These are phyloP conservation scores for Pythium biforme DNA, from an alignment of 352 stramenopile genomes.

Conservation along the genomic window DNA sequence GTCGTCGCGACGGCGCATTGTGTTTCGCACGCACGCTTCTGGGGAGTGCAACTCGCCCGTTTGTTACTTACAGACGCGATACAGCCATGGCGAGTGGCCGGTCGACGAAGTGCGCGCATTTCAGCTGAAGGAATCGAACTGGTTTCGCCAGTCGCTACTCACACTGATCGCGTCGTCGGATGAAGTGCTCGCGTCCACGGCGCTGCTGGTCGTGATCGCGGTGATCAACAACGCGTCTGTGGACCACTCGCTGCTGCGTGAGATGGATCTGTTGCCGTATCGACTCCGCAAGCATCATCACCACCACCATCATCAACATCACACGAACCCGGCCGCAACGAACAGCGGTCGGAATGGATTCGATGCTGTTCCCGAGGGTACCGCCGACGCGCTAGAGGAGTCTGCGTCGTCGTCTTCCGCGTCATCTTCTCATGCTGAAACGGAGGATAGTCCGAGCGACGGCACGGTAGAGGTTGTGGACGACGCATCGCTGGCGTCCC, in stretches of 20 bases:
- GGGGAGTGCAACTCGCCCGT: slow-evolving; percentile 56
- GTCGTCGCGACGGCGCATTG: slow-evolving; percentile 18
- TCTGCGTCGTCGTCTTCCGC: slow-evolving; percentile 15
- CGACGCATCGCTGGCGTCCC: background rate
- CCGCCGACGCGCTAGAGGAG: slow-evolving; percentile 7
- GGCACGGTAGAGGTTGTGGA: slow-evolving; percentile 6
- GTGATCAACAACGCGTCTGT: slow-evolving; percentile 64
- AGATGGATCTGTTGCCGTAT: slow-evolving; percentile 60
- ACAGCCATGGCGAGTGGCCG: slow-evolving; percentile 76
- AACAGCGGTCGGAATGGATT: background rate
- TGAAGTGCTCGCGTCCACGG: slow-evolving; percentile 58
- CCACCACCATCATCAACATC: slow-evolving; percentile 29
- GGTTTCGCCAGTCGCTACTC: slow-evolving; percentile 62
- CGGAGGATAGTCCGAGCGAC: slow-evolving; percentile 18
- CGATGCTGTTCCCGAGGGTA: background rate
- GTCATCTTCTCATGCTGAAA: slow-evolving; percentile 18
- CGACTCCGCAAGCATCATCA: slow-evolving; percentile 37
- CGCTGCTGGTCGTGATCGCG: slow-evolving; percentile 56
- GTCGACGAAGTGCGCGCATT: slow-evolving; percentile 68
- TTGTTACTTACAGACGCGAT: slow-evolving; percentile 79
- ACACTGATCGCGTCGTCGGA: slow-evolving; percentile 60
- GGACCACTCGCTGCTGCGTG: slow-evolving; percentile 59
- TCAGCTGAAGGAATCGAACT: slow-evolving; percentile 39
- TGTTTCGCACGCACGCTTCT: slow-evolving; percentile 59
- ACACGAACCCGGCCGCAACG: background rate